Evolutionary conservation across 2,329 filamentous ascomycete species (phyloP).

Genomic region (Exophiala alcalophila): DNA sequence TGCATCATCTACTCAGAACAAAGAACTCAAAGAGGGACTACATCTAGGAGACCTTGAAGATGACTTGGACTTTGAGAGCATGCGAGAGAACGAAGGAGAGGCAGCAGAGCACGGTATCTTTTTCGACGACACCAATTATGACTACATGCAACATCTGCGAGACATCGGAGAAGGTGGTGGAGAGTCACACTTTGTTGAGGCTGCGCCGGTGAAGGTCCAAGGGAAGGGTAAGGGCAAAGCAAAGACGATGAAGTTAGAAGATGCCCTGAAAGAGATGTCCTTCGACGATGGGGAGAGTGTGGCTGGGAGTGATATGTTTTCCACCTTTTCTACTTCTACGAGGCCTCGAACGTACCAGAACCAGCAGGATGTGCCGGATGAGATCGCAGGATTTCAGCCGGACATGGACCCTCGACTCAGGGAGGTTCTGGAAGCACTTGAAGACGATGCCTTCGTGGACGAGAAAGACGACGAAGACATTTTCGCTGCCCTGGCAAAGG

Average conservation of each 20-base stretch:
- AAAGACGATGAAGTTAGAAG: slow-evolving; percentile 74
- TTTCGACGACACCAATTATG: slow-evolving; percentile 92
- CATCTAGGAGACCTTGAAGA: slow-evolving; percentile 71
- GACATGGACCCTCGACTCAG: slow-evolving; percentile 94
- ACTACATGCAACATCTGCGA: slow-evolving; percentile 98
- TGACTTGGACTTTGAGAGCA: slow-evolving; percentile 64
- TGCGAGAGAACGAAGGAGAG: slow-evolving; percentile 90
- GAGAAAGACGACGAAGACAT: slow-evolving; percentile 75
- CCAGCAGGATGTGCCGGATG: slow-evolving; percentile 89
- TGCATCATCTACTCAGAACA: slow-evolving; percentile 34
- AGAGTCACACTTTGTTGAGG: slow-evolving; percentile 79
- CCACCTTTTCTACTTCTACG: slow-evolving; percentile 46
- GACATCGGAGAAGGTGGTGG: slow-evolving; percentile 71
- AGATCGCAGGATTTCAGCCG: slow-evolving; percentile 88
- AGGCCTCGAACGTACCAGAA: slow-evolving; percentile 79
- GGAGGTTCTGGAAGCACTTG: slow-evolving; percentile 87
- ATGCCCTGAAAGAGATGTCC: slow-evolving; percentile 65
- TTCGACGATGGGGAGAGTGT: slow-evolving; percentile 48
- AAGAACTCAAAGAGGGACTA: slow-evolving; percentile 48
- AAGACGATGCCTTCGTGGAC: slow-evolving; percentile 92
- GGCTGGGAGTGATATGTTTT: slow-evolving; percentile 59
- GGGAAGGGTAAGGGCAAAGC: slow-evolving; percentile 66
- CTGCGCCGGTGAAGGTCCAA: slow-evolving; percentile 53
- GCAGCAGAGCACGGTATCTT: slow-evolving; percentile 91
- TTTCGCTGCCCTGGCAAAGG: slow-evolving; percentile 69